A percentile compares a stretch with the other conserved stretches of the same genome.
Conservation (phyloP, 2,329 filamentous ascomycete species). For the Parastagonospora avenae region DNA sequence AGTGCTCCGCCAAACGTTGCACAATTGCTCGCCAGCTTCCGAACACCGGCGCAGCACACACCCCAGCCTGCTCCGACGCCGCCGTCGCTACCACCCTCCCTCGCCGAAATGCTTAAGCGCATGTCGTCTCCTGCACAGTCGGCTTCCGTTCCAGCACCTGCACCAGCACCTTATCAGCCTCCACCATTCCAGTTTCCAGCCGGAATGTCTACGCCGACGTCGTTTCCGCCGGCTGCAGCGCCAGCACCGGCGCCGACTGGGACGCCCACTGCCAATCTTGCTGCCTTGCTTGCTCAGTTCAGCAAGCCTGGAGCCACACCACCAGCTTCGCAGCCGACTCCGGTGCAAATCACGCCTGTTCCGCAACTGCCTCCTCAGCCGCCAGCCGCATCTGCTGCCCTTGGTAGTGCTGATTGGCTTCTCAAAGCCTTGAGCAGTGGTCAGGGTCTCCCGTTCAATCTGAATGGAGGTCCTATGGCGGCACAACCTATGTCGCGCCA, state of each 20-base stretch:
- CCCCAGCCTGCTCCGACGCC: slow-evolving; percentile 26
- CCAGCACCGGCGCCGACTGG: slow-evolving; percentile 33
- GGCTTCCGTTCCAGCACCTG: slow-evolving; percentile 26
- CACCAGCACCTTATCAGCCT: slow-evolving; percentile 33
- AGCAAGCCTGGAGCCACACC: slow-evolving; percentile 29
- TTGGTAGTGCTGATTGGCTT: slow-evolving; percentile 37
- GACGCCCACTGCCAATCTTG: slow-evolving; percentile 36
- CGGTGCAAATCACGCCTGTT: slow-evolving; percentile 19
- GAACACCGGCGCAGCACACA: slow-evolving; percentile 24
- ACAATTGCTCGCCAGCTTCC: slow-evolving; percentile 35
- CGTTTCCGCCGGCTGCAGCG: slow-evolving; percentile 26
- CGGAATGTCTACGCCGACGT: slow-evolving; percentile 27
- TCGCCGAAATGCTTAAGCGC: slow-evolving; percentile 37
- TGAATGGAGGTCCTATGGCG: slow-evolving; percentile 29
- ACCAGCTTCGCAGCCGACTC: slow-evolving; percentile 17
- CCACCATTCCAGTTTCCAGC: slow-evolving; percentile 32
- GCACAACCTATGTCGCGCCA: slow-evolving; percentile 36
- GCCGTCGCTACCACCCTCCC: slow-evolving; percentile 26
- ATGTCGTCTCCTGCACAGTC: slow-evolving; percentile 34
- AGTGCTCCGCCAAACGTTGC: slow-evolving; percentile 33
- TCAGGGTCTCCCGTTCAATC: slow-evolving; percentile 23
- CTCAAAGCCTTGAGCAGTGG: slow-evolving; percentile 38
- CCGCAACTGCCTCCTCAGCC: slow-evolving; percentile 27
- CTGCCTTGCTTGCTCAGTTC: slow-evolving; percentile 40
- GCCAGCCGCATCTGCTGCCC: slow-evolving; percentile 13